Percentiles rank a stretch among this genome's conserved stretches.
Evolutionary conservation across 2,329 filamentous ascomycete genomes (phyloP).

Genomic region (Paramyrothecium roridum): DNA sequence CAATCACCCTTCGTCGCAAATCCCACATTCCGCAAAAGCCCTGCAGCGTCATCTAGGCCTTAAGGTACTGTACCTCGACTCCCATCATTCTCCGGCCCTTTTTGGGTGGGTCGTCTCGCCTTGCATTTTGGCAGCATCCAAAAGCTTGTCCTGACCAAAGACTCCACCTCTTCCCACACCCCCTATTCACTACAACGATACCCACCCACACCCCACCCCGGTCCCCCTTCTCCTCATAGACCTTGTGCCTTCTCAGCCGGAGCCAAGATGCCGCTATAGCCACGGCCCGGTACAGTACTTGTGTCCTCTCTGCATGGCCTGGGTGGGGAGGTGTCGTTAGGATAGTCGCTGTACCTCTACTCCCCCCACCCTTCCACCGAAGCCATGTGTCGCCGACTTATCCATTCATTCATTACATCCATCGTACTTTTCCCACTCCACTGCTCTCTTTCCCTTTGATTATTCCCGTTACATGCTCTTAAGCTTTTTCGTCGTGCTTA

Average conservation of each 20-base stretch:
- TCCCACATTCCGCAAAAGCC: conserved; percentile 4
- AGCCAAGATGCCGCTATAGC: background rate
- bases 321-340: conserved; percentile 3
- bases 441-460: conserved; percentile 15
- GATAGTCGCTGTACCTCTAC: conserved; percentile 8
- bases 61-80: background rate
- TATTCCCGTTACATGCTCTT: conserved; percentile 18
- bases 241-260: conserved; percentile 1
- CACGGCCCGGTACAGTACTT: background rate
- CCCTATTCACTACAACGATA: conserved; percentile 11
- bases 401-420: conserved; percentile 14
- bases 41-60: conserved; percentile 17
- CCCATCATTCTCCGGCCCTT: conserved; percentile 9
- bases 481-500: conserved; percentile 7
- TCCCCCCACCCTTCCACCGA: conserved; percentile 23
- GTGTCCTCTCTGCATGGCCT: conserved; percentile 8
- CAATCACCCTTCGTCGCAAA: background rate
- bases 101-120: conserved; percentile 16
- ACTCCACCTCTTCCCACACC: conserved; percentile 12
- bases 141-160: conserved; percentile 29
- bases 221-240: conserved; percentile 6
- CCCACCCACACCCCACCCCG: background rate
- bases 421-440: conserved; percentile 7
- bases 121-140: conserved; percentile 4
- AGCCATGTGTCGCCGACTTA: conserved; percentile 30